These are phyloP conservation scores for Chaetomiaceae sp. DNA, from an alignment of 2,329 filamentous ascomycete species.

Conservation along the genomic window DNA sequence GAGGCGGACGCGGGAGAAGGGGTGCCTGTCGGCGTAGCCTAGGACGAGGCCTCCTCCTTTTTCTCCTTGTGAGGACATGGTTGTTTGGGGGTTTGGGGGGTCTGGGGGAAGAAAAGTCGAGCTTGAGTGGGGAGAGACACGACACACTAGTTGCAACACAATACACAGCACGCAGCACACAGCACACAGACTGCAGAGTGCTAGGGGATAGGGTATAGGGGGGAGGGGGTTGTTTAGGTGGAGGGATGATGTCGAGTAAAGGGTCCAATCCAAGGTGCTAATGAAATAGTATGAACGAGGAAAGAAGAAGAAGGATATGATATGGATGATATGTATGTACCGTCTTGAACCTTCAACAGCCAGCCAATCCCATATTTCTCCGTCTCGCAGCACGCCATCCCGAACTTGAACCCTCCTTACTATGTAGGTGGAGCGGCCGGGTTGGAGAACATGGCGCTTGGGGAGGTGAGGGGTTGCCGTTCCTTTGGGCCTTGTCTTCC, in stretches of 20 bases:
- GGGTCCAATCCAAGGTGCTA: no score
- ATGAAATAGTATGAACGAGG: no score
- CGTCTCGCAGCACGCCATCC: conserved; percentile 16
- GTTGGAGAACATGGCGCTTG: conserved; percentile 9
- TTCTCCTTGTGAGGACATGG: neutral
- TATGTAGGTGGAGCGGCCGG: conserved; percentile 13
- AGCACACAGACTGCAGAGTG: no score
- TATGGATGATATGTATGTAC: neutral
- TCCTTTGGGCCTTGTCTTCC: conserved; percentile 3
- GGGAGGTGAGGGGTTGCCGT: conserved; percentile 14
- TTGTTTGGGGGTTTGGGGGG: no score
- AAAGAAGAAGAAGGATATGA: no score
- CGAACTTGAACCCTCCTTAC: conserved; percentile 7
- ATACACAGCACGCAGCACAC: no score
- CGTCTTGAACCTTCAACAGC: neutral
- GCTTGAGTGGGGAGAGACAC: no score
- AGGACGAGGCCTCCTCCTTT: conserved; percentile 37
- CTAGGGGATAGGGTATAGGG: neutral
- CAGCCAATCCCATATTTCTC: conserved; percentile 20
- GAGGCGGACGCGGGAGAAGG: conserved; percentile 51
- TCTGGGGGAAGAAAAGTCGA: no score
- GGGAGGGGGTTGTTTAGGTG: neutral
- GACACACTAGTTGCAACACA: no score
- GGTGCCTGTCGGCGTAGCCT: conserved; percentile 51
- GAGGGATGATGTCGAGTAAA: neutral